A percentile compares a stretch with the other conserved stretches of the same genome.
Conservation (phyloP, 2,329 filamentous ascomycete genomes). For the Aspergillus alliaceus region DNA sequence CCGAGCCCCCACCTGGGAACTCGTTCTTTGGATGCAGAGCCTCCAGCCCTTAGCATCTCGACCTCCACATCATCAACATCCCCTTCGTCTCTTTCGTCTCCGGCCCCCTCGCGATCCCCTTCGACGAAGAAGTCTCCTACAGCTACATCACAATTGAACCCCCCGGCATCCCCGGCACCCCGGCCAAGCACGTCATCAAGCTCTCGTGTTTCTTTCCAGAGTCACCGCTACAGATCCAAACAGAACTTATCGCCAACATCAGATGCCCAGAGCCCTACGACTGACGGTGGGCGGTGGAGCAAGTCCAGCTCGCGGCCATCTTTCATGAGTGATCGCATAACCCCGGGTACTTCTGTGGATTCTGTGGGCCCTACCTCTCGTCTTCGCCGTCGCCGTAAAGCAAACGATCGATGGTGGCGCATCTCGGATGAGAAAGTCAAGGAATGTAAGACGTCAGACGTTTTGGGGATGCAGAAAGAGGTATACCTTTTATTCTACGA, state of each 20-base stretch:
- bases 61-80: slow-evolving; percentile 36
- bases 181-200: slow-evolving; percentile 29
- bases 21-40: slow-evolving; percentile 30
- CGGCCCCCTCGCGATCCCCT: slow-evolving; percentile 14
- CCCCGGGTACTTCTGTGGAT: slow-evolving; percentile 26
- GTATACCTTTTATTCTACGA: slow-evolving; percentile 98
- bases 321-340: slow-evolving; percentile 22
- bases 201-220: slow-evolving; percentile 35
- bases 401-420: slow-evolving; percentile 86
- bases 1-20: slow-evolving; percentile 42
- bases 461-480: slow-evolving; percentile 90
- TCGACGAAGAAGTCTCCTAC: slow-evolving; percentile 16
- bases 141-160: slow-evolving; percentile 15
- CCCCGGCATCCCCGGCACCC: slow-evolving; percentile 16
- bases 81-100: slow-evolving; percentile 29
- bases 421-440: slow-evolving; percentile 97
- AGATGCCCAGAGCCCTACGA: slow-evolving; percentile 25
- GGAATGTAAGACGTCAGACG: slow-evolving; percentile 88
- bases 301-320: slow-evolving; percentile 25
- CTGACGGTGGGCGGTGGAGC: slow-evolving; percentile 26
- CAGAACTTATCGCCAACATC: slow-evolving; percentile 23
- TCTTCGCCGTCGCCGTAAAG: slow-evolving; percentile 60
- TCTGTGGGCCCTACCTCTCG: slow-evolving; percentile 32
- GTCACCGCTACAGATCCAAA: slow-evolving; percentile 29
- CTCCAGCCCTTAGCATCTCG: slow-evolving; percentile 30